Conservation (phyloP, 1,284 basidiomycete species). For the Spongiforma sp. region DNA sequence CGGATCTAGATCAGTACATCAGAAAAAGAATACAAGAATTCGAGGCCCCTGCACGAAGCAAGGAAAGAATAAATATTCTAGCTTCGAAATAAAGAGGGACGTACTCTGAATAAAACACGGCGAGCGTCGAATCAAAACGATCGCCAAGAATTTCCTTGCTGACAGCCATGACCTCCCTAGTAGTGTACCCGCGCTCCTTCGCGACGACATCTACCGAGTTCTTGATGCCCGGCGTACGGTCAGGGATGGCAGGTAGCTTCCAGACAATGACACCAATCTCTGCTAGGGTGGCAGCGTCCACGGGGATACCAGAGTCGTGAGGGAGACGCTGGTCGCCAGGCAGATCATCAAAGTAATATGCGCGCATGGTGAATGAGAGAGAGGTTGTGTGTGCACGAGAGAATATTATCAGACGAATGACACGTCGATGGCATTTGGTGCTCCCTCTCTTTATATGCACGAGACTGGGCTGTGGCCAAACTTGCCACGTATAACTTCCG, state of each 20-base stretch:
- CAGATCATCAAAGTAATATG: slow-evolving; percentile 82
- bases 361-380: slow-evolving; percentile 56
- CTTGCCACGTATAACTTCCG: too few relatives aligned
- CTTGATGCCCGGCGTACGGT: slow-evolving; percentile 52
- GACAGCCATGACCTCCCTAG: slow-evolving; percentile 77
- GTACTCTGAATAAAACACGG: slow-evolving; percentile 82
- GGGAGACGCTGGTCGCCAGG: slow-evolving; percentile 79
- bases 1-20: too few relatives aligned
- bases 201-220: slow-evolving; percentile 67
- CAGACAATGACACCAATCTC: slow-evolving; percentile 67
- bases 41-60: too few relatives aligned
- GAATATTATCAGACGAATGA: too few relatives aligned
- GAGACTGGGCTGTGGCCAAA: too few relatives aligned
- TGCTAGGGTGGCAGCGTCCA: slow-evolving; percentile 53
- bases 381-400: too few relatives aligned
- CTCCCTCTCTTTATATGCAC: too few relatives aligned
- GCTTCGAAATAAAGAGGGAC: slow-evolving; percentile 26
- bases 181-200: slow-evolving; percentile 73
- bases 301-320: slow-evolving; percentile 68
- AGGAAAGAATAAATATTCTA: too few relatives aligned
- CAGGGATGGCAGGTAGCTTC: slow-evolving; percentile 61
- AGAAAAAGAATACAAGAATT: too few relatives aligned
- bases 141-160: slow-evolving; percentile 79
- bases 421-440: too few relatives aligned
- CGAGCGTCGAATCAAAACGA: slow-evolving; percentile 78